Evolutionary conservation across 371 early-diverging fungal species (phyloP).

Genomic region (Actinomortierella wolfii): DNA sequence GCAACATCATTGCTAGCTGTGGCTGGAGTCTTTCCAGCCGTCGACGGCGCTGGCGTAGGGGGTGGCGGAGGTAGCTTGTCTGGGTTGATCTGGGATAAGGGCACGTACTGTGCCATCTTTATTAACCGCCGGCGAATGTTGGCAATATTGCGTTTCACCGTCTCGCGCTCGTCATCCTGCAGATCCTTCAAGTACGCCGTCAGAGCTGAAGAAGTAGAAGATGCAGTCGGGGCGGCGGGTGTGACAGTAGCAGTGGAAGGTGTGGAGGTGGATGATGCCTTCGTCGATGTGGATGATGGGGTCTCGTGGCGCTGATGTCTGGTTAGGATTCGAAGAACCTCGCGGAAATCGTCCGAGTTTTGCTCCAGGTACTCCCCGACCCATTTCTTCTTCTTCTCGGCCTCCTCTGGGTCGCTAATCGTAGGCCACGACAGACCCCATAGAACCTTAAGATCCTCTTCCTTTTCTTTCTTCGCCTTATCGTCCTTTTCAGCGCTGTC

Average conservation of each 20-base stretch:
- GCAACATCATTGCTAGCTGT: neutral
- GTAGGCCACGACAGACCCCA: slow-evolving; percentile 36
- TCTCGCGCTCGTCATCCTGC: slow-evolving; percentile 9
- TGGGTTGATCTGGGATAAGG: slow-evolving; percentile 35
- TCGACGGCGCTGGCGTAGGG: neutral
- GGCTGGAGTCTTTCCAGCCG: neutral
- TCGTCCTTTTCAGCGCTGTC: too few species aligned
- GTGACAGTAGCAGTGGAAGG: too few species aligned
- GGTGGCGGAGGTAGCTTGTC: slow-evolving; percentile 29
- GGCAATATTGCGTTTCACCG: slow-evolving; percentile 11
- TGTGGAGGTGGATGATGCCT: too few species aligned
- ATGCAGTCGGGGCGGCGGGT: neutral
- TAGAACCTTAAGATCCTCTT: slow-evolving; percentile 10
- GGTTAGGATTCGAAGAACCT: slow-evolving; percentile 13
- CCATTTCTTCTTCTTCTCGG: slow-evolving; percentile 39
- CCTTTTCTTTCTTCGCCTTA: too few species aligned
- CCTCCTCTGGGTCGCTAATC: slow-evolving; percentile 19
- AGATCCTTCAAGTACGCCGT: neutral
- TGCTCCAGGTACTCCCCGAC: slow-evolving; percentile 36
- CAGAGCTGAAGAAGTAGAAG: neutral
- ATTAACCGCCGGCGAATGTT: slow-evolving; percentile 26
- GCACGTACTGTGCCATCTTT: slow-evolving; percentile 39
- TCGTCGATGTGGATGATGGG: neutral
- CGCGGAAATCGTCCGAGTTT: slow-evolving; percentile 27
- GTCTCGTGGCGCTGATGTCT: neutral